phyloP scores from a whole-genome alignment of 1,284 basidiomycete genomes.

The Trichosporon coremiiforme region DNA sequence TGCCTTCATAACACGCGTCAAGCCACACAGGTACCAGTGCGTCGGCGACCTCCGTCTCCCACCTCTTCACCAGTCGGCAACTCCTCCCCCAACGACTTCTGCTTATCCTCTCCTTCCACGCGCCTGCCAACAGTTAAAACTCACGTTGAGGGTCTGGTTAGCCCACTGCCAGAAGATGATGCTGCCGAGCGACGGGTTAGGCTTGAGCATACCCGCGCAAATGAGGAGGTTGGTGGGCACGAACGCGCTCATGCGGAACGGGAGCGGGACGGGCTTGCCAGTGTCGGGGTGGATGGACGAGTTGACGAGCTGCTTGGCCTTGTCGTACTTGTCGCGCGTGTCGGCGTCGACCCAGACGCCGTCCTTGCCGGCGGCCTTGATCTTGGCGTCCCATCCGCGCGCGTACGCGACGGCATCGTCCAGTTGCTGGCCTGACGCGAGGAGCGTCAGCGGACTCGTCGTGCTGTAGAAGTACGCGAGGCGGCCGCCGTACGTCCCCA shows the following conservation, averaged over 20 bases:
- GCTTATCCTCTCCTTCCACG: no score
- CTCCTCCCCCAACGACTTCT: no score
- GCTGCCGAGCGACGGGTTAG: conserved; percentile 54
- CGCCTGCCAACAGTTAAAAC: no score
- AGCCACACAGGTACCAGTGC: not conserved
- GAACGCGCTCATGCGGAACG: conserved; percentile 61
- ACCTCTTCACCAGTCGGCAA: no score
- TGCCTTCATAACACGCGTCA: not conserved
- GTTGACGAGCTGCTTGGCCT: conserved; percentile 58
- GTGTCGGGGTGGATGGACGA: conserved; percentile 60
- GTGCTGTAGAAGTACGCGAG: conserved; percentile 60
- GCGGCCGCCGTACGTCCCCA: conserved; percentile 56
- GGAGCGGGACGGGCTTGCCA: conserved; percentile 58
- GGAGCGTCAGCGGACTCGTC: conserved; percentile 61
- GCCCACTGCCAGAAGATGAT: conserved; percentile 63
- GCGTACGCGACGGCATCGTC: conserved; percentile 49
- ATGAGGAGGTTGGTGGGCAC: conserved; percentile 61
- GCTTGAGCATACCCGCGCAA: conserved; percentile 58
- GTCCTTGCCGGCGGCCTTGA: conserved; percentile 47
- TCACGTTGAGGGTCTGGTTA: conserved; percentile 60
- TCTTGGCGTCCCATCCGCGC: conserved; percentile 38
- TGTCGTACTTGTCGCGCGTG: conserved; percentile 52
- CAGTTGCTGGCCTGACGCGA: conserved; percentile 56
- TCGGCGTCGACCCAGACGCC: conserved; percentile 50
- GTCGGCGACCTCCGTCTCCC: not conserved